Conservation (phyloP, 2,329 filamentous ascomycete species). For the Fusarium armeniacum region DNA sequence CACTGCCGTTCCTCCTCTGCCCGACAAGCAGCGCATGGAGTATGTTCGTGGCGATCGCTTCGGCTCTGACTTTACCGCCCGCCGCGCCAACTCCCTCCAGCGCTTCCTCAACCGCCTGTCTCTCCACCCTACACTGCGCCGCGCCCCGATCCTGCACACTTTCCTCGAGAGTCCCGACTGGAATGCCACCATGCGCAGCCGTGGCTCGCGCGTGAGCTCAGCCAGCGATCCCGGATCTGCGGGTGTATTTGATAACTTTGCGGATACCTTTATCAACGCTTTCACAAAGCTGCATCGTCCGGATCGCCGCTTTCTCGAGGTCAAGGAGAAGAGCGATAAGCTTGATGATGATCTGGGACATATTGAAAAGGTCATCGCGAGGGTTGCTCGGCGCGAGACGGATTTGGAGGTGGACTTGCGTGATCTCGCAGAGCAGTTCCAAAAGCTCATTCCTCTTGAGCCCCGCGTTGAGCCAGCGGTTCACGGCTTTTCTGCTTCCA, state of each 20-base stretch:
- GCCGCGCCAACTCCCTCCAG: slow-evolving; percentile 89
- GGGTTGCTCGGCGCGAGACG: slow-evolving; percentile 87
- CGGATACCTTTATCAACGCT: slow-evolving; percentile 96
- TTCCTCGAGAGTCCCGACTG: slow-evolving; percentile 96
- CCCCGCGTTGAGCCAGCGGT: slow-evolving; percentile 86
- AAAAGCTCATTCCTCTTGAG: slow-evolving; percentile 90
- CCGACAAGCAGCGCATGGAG: slow-evolving; percentile 99
- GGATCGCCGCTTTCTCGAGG: slow-evolving; percentile 93
- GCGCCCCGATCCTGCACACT: slow-evolving; percentile 83
- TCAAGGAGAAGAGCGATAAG: slow-evolving; percentile 92
- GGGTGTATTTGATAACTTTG: slow-evolving; percentile 93
- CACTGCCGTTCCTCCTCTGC: slow-evolving; percentile 92
- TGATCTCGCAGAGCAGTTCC: slow-evolving; percentile 94
- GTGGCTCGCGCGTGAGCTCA: slow-evolving; percentile 75
- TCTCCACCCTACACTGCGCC: slow-evolving; percentile 88
- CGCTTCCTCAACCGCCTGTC: slow-evolving; percentile 90
- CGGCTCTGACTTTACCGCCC: slow-evolving; percentile 89
- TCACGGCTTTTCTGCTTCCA: slow-evolving; percentile 86
- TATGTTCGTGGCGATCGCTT: slow-evolving; percentile 98
- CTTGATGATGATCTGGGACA: slow-evolving; percentile 92
- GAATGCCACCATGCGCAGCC: slow-evolving; percentile 93
- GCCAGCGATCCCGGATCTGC: slow-evolving; percentile 64
- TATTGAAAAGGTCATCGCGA: slow-evolving; percentile 94
- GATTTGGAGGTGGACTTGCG: slow-evolving; percentile 90
- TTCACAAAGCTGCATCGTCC: slow-evolving; percentile 97